These are phyloP conservation scores for Chytriomyces sp. DNA, from an alignment of 192 early-diverging fungal species.

Conservation along the genomic window DNA sequence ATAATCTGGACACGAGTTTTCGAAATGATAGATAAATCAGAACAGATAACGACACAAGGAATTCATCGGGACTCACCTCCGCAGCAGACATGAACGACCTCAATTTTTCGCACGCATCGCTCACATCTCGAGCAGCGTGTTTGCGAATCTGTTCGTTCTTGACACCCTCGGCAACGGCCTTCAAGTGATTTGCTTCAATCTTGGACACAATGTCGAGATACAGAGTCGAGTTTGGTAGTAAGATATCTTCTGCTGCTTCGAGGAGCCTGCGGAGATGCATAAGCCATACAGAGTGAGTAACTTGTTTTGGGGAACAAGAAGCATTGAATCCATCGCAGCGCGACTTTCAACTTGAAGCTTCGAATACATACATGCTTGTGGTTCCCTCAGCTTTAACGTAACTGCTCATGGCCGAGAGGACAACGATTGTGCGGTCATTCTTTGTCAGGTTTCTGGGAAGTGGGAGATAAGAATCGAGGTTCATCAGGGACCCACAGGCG, in stretches of 20 bases:
- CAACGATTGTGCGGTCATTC: slow-evolving; percentile 82
- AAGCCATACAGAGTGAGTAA: no score
- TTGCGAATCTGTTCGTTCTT: slow-evolving; percentile 36
- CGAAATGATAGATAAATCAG: no score
- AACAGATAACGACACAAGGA: not conserved
- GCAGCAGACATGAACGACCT: slow-evolving; percentile 89
- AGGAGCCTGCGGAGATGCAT: slow-evolving; percentile 53
- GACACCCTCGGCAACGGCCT: slow-evolving; percentile 60
- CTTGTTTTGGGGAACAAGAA: no score
- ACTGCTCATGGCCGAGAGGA: slow-evolving; percentile 93
- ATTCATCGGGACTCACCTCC: slow-evolving; percentile 57
- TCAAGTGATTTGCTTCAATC: slow-evolving; percentile 86
- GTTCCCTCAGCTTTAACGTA: slow-evolving; percentile 88
- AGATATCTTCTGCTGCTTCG: slow-evolving; percentile 74
- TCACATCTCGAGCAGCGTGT: slow-evolving; percentile 66
- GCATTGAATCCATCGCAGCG: no score
- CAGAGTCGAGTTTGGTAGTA: slow-evolving; percentile 71
- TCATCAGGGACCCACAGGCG: not conserved
- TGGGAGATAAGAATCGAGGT: not conserved
- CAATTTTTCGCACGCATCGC: slow-evolving; percentile 78
- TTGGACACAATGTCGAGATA: slow-evolving; percentile 80
- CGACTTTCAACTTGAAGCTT: not conserved
- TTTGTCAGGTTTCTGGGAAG: slow-evolving; percentile 44
- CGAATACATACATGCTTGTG: slow-evolving; percentile 71
- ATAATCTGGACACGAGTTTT: slow-evolving; percentile 74